Conservation (phyloP, 768 basidiomycete species). For the Lactarius deliciosus region DNA sequence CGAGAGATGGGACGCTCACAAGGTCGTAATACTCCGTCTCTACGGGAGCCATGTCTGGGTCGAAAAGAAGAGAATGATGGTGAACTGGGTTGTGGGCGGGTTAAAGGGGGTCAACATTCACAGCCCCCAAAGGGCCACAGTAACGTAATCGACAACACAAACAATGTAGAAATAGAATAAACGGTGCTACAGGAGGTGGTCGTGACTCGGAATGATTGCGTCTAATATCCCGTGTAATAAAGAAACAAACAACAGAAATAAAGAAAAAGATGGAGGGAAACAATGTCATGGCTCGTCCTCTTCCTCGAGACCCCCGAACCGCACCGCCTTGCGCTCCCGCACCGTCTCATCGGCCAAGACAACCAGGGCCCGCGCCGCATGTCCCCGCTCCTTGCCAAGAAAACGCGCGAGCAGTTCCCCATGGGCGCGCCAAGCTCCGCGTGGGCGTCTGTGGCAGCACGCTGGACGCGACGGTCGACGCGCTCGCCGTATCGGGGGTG, state of each 20-base stretch:
- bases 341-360: constrained; percentile 1
- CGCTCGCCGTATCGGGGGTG: constrained; percentile 37
- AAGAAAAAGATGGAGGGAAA: too few species aligned
- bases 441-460: constrained; percentile 34
- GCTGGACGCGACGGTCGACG: constrained; percentile 49
- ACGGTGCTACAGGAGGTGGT: background rate
- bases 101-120: background rate
- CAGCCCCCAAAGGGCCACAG: background rate
- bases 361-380: background rate
- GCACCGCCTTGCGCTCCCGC: constrained; percentile 26
- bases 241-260: constrained; percentile 32
- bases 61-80: background rate
- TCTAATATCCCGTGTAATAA: background rate
- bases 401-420: constrained; percentile 34
- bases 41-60: constrained; percentile 67
- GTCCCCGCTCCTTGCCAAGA: constrained; percentile 17
- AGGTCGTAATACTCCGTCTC: constrained; percentile 90
- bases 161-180: background rate
- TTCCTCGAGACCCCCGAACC: constrained; percentile 18
- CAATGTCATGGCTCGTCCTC: constrained; percentile 11
- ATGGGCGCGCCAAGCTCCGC: constrained; percentile 33
- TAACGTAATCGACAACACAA: constrained; percentile 10
- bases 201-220: background rate
- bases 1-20: constrained; percentile 33
- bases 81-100: background rate